A percentile compares a stretch with the other conserved stretches of the same genome.
Conservation (phyloP, 2,329 filamentous ascomycete species). For the Neocatenulostroma microsporum region DNA sequence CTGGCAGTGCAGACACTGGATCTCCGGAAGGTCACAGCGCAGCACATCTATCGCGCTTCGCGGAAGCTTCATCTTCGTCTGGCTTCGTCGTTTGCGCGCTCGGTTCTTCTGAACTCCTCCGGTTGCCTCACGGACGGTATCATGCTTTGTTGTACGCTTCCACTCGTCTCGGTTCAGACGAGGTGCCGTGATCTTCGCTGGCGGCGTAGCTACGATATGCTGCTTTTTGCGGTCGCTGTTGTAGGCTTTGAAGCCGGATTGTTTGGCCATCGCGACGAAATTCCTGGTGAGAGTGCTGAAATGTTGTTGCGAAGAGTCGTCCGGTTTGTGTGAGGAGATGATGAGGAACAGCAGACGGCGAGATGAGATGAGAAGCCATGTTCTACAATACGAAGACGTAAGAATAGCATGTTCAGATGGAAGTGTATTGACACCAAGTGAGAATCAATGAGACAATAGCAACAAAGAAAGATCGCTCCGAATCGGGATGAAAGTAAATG, state of each 20-base stretch:
- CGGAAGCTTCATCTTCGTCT: background rate
- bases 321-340: no score
- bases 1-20: conserved; percentile 1
- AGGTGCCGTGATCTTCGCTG: conserved; percentile 1
- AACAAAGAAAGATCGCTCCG: no score
- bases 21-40: background rate
- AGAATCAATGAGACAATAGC: no score
- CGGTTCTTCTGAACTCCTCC: background rate
- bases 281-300: no score
- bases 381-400: no score
- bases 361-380: no score
- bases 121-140: background rate
- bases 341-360: no score
- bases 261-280: conserved; percentile 5
- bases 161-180: conserved; percentile 1
- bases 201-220: background rate
- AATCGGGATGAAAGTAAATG: no score
- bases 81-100: background rate
- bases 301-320: no score
- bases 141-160: background rate
- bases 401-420: no score
- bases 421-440: no score
- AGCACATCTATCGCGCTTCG: background rate
- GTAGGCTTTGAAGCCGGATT: conserved; percentile 3
- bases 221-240: conserved; percentile 1